These are phyloP conservation scores for Coelastrella sp. DNA, from an alignment of 139 green algal species.

Conservation along the genomic window DNA sequence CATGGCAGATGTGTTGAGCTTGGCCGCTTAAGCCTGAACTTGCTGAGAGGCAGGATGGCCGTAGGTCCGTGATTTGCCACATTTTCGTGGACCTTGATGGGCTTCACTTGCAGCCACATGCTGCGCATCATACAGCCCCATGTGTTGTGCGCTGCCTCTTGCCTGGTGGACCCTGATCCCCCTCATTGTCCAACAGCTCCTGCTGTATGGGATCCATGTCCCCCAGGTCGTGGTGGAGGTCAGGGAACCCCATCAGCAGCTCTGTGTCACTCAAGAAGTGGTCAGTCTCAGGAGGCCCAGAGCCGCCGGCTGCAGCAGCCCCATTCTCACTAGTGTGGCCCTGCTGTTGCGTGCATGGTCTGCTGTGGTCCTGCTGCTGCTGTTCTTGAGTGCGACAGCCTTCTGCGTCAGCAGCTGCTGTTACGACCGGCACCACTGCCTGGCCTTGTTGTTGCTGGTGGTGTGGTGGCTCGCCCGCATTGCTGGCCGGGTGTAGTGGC, in stretches of 20 bases:
- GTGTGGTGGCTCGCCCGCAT: not conserved
- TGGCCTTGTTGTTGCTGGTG: constrained; percentile 19
- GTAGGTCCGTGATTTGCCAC: too few species aligned
- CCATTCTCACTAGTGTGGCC: not conserved
- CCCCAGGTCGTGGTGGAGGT: not conserved
- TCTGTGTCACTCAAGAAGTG: constrained; percentile 27
- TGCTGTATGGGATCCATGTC: constrained; percentile 7
- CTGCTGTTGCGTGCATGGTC: not conserved
- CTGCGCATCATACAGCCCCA: not conserved
- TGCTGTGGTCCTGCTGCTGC: not conserved
- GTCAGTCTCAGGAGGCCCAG: not conserved
- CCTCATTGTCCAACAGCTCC: not conserved
- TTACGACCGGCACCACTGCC: not conserved
- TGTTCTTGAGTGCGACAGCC: not conserved
- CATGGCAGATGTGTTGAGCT: too few species aligned
- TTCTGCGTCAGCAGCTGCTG: not conserved
- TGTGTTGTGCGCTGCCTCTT: constrained; percentile 27
- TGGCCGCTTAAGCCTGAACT: too few species aligned
- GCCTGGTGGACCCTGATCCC: not conserved
- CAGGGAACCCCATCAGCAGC: constrained; percentile 24
- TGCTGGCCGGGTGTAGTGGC: not conserved
- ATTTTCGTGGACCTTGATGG: too few species aligned
- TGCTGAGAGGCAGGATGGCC: too few species aligned
- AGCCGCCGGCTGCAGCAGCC: not conserved
- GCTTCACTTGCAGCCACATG: too few species aligned